Base-by-base conservation (phyloP, 2,329 filamentous ascomycete species). In the Aureobasidium sp. region DNA sequence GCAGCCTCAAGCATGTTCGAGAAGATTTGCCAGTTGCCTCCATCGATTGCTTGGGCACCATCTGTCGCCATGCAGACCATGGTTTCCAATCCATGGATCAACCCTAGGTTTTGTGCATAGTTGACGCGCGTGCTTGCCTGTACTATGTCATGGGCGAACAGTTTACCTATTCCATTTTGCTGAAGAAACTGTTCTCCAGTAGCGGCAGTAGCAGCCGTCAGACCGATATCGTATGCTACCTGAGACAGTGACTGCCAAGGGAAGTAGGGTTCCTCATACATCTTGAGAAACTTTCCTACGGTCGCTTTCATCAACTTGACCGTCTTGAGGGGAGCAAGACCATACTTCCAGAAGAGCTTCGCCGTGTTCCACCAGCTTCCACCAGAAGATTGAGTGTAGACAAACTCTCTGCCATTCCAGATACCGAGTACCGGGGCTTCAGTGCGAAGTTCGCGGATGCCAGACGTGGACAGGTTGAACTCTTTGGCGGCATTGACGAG, bases 11-110 rank as follows among this genome's bases (percentile, higher is more conserved):
- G 72, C 86, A 96, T 94, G 39, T 77, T 72, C n/a, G 84, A 78
- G 64, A 98, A 98, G 52, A 98, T 95, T 62, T 81, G 83, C 90
- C 90, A 97, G 68, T 97, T 98, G 1, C 93, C 93, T 6, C 90
- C 90, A 12, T 79, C 70, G 1, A 97, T 79, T 16, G 85, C 76
- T 66, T 90, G 81, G 0, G 90, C 88, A 6, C 89, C 90, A 49
- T 91, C 85, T 0, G 90, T 86, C 2, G 90, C 87, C 82, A 97
- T 88, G 38, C 90, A 91, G 2, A 94, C 86, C 85, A 96, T 89
- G 1, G 90, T 83, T 63, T 94, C 89, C 1, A 98, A 71, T 0
- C 89, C 93, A 63, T 97, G 90, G 42, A 97, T 93, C 30, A 82
- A 74, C n/a, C 75, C 79, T 11, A 97, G 70, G 61, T 97, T 96